A percentile compares a stretch with the other conserved stretches of the same genome.
phyloP scores from a whole-genome alignment of 2,329 filamentous ascomycete genomes.

The Sclerotinia sclerotiorum region DNA sequence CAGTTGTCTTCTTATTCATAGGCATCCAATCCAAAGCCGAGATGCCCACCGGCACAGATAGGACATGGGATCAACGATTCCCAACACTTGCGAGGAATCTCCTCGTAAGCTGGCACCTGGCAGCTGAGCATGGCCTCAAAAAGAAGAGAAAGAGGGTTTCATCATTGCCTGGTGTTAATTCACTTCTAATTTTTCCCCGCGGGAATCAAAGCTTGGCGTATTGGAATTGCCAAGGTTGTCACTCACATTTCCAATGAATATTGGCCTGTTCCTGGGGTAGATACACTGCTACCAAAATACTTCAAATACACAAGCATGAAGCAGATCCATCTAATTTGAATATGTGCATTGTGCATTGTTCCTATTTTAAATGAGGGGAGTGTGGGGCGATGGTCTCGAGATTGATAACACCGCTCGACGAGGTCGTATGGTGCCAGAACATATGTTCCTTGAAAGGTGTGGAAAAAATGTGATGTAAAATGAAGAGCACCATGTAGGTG shows the following conservation, averaged over 20 bases:
- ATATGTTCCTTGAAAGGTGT: neutral
- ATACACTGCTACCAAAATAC: neutral
- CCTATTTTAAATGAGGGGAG: too few relatives aligned
- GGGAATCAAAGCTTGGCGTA: neutral
- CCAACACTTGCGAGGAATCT: neutral
- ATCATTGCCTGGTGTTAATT: neutral
- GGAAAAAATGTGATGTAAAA: neutral
- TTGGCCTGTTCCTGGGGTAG: too few relatives aligned
- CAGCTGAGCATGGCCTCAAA: neutral
- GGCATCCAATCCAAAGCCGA: too few relatives aligned
- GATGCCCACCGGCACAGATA: too few relatives aligned
- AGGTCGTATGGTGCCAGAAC: neutral
- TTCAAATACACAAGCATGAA: neutral
- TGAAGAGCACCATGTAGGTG: neutral
- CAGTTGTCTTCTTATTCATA: too few relatives aligned
- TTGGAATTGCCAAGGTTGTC: too few relatives aligned
- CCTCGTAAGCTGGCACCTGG: neutral
- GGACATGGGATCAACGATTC: neutral
- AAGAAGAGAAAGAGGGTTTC: neutral
- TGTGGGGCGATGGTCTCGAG: neutral
- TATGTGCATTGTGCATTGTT: neutral
- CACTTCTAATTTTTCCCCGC: neutral
- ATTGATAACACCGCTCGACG: neutral
- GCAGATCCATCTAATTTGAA: neutral
- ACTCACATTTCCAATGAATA: too few relatives aligned